phyloP scores from a whole-genome alignment of 148 eudicot species.

The Spergularia marina region DNA sequence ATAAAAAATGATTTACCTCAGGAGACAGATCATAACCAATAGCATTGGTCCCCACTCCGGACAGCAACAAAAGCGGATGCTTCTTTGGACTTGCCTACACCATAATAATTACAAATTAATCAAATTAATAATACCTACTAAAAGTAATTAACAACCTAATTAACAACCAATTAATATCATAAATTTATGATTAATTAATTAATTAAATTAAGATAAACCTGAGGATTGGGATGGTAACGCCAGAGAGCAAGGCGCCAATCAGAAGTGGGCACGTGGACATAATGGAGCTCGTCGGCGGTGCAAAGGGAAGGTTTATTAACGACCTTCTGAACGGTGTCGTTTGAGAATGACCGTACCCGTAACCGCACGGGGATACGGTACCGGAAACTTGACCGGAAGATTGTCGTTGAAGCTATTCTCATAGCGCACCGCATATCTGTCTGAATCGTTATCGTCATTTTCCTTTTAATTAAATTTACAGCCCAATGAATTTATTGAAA shows the following conservation, averaged over 20 bases:
- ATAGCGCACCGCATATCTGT: constrained; percentile 44
- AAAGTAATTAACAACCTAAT: not conserved
- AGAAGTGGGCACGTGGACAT: constrained; percentile 60
- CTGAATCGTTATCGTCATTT: constrained; percentile 19
- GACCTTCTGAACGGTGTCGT: constrained; percentile 39
- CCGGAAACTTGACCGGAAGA: constrained; percentile 35
- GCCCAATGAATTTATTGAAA: not conserved
- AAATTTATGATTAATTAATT: not conserved
- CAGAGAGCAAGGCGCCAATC: constrained; percentile 91
- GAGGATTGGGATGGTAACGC: constrained; percentile 77
- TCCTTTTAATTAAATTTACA: not conserved
- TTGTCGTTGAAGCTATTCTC: constrained; percentile 34
- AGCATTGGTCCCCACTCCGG: constrained; percentile 97
- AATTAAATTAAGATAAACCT: constrained; percentile 33
- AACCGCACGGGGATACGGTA: constrained; percentile 7
- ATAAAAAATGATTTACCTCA: constrained; percentile 40
- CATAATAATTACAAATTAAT: not conserved
- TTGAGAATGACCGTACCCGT: constrained; percentile 47
- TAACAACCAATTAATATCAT: not conserved
- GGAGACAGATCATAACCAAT: constrained; percentile 96
- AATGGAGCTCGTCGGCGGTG: constrained; percentile 96
- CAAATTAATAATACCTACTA: not conserved
- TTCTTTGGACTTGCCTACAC: constrained; percentile 64
- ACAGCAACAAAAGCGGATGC: constrained; percentile 82
- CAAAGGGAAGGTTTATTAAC: constrained; percentile 66